Evolutionary conservation across 352 stramenopile species (phyloP).

Genomic region (Thalassiosira ordinaria): DNA sequence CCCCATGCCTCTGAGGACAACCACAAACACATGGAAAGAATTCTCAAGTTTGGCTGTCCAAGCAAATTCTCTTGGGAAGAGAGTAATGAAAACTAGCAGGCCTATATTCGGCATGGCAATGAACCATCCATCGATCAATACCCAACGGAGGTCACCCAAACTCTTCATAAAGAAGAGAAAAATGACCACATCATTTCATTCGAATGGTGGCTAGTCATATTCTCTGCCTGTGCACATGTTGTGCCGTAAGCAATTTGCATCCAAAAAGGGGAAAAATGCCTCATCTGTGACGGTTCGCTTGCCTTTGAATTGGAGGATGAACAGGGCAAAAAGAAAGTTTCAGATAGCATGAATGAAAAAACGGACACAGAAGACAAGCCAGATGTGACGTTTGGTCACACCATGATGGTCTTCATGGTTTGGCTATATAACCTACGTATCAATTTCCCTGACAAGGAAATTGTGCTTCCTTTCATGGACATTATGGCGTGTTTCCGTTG

Average conservation of each 20-base stretch:
- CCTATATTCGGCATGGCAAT: neutral
- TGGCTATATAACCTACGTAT: neutral
- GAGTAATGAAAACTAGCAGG: neutral
- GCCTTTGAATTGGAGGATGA: too few relatives aligned
- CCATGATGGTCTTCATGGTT: too few relatives aligned
- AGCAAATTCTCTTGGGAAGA: neutral
- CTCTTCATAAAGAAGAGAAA: neutral
- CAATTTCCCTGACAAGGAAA: neutral
- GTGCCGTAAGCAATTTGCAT: too few relatives aligned
- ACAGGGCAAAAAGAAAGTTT: too few relatives aligned
- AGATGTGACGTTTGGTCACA: too few relatives aligned
- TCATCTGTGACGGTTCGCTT: constrained; percentile 14
- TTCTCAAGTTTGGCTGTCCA: neutral
- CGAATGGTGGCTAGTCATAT: too few relatives aligned
- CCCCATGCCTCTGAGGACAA: neutral
- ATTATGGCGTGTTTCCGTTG: neutral
- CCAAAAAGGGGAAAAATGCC: too few relatives aligned
- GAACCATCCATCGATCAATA: neutral
- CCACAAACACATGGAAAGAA: neutral
- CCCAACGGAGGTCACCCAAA: neutral
- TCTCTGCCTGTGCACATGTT: too few relatives aligned
- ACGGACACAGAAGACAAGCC: too few relatives aligned
- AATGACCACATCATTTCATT: neutral
- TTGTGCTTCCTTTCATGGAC: neutral
- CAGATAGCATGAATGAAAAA: too few relatives aligned